Evolutionary conservation across 495 filamentous ascomycete species (phyloP).

Genomic region (Cercophora samala): DNA sequence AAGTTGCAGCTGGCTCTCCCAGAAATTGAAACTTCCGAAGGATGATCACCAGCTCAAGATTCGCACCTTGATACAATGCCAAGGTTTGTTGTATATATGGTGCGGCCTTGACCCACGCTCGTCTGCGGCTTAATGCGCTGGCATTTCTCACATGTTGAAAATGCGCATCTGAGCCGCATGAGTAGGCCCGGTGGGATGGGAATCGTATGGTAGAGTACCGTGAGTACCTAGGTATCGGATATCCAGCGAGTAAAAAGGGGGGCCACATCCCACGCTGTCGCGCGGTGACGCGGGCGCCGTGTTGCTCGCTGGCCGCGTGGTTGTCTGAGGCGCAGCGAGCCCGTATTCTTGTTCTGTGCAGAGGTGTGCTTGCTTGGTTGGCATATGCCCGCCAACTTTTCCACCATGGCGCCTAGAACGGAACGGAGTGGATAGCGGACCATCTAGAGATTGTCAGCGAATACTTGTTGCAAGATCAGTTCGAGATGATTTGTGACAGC

Average conservation of each 20-base stretch:
- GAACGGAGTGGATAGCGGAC: too few relatives aligned
- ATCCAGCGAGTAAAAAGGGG: background rate
- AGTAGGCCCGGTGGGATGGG: background rate
- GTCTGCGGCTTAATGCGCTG: background rate
- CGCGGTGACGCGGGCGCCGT: background rate
- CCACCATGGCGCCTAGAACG: background rate
- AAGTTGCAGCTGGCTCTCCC: background rate
- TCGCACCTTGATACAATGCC: background rate
- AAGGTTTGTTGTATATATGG: background rate
- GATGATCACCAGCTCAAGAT: background rate
- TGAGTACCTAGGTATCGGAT: background rate
- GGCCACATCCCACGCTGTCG: background rate
- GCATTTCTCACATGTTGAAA: background rate
- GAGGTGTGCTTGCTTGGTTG: too few relatives aligned
- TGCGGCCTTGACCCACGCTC: too few relatives aligned
- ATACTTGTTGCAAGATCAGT: too few relatives aligned
- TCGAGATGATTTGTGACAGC: too few relatives aligned
- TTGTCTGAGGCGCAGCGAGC: background rate
- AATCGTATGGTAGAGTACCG: background rate
- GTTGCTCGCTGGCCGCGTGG: background rate
- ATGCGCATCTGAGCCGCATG: background rate
- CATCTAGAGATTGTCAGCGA: too few relatives aligned
- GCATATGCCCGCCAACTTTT: background rate
- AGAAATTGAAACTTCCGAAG: background rate
- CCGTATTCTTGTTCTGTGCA: constrained; percentile 1